Base-by-base conservation (phyloP, 805 yeast genomes). In the Tanozyma kutaoensis region DNA sequence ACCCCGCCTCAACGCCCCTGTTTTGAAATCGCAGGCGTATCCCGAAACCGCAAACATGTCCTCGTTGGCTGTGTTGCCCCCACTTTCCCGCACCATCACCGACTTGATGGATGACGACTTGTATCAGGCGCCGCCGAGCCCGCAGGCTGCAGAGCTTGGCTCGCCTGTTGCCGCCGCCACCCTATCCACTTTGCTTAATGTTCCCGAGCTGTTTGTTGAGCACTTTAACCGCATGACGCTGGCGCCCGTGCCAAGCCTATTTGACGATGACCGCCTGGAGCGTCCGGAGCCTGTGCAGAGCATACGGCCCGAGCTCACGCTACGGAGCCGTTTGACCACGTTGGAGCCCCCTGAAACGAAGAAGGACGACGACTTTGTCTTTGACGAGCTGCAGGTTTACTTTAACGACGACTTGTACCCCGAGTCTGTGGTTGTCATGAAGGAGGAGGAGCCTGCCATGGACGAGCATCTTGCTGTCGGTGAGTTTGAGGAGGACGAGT, bases 51-150 rank as follows among this genome's bases (percentile, higher is more conserved):
- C n/a, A 4, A 28, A 29, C 28, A 66, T 66, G 72, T 56, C 71
- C 14, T 66, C 72, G 11, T 43, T 60, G 28, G 65, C 69, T n/a
- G 47, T 14, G 17, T 56, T 65, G 32, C 76, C 75, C 15, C 47
- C 52, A 11, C 50, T 66, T 22, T 65, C 67, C 43, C 63, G 72
- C 38, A 57, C 76, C 13, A 44, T 69, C 28, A 66, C 72, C 12
- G 76, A 70, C 34, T 64, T 69, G 13, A 60, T 69, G 62, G 77
- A 71, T 34, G 77, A 72, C 29, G 78, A 71, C 33, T 48, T 71
- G 17, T 69, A 69, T 36, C 65, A 58, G 25, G 7, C 17, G 17
- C 17, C 5, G 7, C 15, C 14, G 17, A 12, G 14, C 20, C 20
- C 20, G 8, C 20, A 18, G 20, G 9, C 20, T 8, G 20, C 20